A percentile compares a stretch with the other conserved stretches of the same genome.
Conservation (phyloP, 2,329 filamentous ascomycete species). For the Botrytis fragariae region DNA sequence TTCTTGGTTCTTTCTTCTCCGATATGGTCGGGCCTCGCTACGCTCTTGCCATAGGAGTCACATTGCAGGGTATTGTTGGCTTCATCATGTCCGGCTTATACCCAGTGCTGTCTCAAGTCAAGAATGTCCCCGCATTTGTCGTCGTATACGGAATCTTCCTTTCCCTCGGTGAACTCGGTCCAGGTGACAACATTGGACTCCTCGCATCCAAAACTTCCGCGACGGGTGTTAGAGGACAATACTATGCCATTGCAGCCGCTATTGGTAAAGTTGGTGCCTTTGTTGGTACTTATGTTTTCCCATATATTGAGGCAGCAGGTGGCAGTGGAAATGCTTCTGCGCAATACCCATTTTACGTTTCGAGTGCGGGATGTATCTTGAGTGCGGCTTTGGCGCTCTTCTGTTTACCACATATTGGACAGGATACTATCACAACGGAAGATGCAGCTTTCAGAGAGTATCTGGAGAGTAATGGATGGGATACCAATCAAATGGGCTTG, state of each 20-base stretch:
- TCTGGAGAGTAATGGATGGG: slow-evolving; percentile 71
- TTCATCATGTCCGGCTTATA: slow-evolving; percentile 89
- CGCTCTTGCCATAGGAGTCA: slow-evolving; percentile 68
- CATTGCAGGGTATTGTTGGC: slow-evolving; percentile 71
- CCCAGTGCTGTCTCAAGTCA: slow-evolving; percentile 59
- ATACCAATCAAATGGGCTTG: slow-evolving; percentile 58
- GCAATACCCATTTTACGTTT: slow-evolving; percentile 91
- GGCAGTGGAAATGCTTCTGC: slow-evolving; percentile 59
- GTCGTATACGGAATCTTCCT: slow-evolving; percentile 79
- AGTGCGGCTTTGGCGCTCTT: slow-evolving; percentile 65
- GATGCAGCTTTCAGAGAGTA: slow-evolving; percentile 74
- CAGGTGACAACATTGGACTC: slow-evolving; percentile 88
- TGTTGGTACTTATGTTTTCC: slow-evolving; percentile 79
- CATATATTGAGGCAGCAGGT: slow-evolving; percentile 62
- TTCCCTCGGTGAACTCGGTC: slow-evolving; percentile 75
- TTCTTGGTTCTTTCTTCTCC: slow-evolving; percentile 71
- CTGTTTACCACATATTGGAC: slow-evolving; percentile 71
- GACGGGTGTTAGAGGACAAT: slow-evolving; percentile 80
- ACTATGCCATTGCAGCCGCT: slow-evolving; percentile 70
- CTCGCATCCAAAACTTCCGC: slow-evolving; percentile 84
- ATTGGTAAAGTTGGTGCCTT: slow-evolving; percentile 79
- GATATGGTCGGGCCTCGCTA: slow-evolving; percentile 78
- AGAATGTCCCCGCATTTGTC: slow-evolving; percentile 71
- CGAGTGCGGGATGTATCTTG: slow-evolving; percentile 71
- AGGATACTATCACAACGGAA: slow-evolving; percentile 80